phyloP scores from a whole-genome alignment of 495 filamentous ascomycete genomes.

The Penicillium diatomitis region DNA sequence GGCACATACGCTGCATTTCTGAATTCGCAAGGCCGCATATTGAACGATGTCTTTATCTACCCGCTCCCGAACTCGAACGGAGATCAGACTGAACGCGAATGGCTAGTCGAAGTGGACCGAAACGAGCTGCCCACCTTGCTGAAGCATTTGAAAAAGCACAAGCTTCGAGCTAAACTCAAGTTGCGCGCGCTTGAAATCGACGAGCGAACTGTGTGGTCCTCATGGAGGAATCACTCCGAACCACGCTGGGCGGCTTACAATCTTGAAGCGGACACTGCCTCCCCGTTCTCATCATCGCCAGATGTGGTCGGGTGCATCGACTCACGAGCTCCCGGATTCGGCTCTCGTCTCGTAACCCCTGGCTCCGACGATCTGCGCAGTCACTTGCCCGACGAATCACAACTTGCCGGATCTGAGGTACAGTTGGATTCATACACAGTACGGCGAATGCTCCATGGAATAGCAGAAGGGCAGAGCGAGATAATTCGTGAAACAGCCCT shows the following conservation, averaged over 20 bases:
- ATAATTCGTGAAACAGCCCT: constrained; percentile 59
- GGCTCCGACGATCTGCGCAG: constrained; percentile 30
- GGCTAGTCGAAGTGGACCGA: constrained; percentile 76
- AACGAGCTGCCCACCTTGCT: constrained; percentile 49
- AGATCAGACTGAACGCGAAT: constrained; percentile 38
- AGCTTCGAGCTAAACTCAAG: constrained; percentile 68
- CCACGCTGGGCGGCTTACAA: constrained; percentile 39
- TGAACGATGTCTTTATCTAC: constrained; percentile 89
- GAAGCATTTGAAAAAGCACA: constrained; percentile 71
- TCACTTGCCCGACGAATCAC: constrained; percentile 27
- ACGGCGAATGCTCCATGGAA: constrained; percentile 64
- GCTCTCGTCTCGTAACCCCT: constrained; percentile 46
- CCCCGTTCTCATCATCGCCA: constrained; percentile 16
- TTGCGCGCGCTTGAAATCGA: constrained; percentile 52
- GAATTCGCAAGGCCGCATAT: constrained; percentile 70
- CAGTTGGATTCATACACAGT: constrained; percentile 48
- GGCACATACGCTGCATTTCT: constrained; percentile 76
- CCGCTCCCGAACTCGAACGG: constrained; percentile 34
- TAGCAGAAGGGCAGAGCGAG: constrained; percentile 78
- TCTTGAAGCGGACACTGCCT: constrained; percentile 26
- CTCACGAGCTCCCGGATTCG: constrained; percentile 60
- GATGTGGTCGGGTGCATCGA: constrained; percentile 45
- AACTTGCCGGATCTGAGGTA: constrained; percentile 27
- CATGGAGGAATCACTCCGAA: constrained; percentile 48
- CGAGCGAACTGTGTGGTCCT: constrained; percentile 56